Evolutionary conservation across 371 early-diverging fungal species (phyloP), one percentile per base, ranked within the genome.

Genomic region (Mucor plumbeus): DNA sequence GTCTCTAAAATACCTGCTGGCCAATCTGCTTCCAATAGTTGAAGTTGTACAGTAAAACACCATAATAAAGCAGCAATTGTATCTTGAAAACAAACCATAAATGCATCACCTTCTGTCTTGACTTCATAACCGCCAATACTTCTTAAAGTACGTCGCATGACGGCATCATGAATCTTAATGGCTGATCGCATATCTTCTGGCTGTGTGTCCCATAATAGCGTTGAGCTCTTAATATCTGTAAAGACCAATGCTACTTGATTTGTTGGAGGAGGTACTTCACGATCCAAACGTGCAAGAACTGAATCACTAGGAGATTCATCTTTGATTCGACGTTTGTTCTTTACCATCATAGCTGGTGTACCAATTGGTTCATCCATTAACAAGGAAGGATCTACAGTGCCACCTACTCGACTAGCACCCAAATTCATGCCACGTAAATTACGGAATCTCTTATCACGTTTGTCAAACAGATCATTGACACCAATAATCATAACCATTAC

Each of bases 51-150:
- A 5, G 91, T 90, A 67, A 97, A 80, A 71, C 96, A 95, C 94
- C 95, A 98, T 14, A 94, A 78, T 64, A 96, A 78, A 1, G 98
- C 98, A 19, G 91, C 86, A 5, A 92, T 84, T 4, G 93, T 90
- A 55, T 93, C 91, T 38, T 93, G 91, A 80, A 98, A 98, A 63
- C 92, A 91, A 31, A 96, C 95, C 94, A 97, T 96, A 72, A 97
- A 94, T 1, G 96, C 96, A 74, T 98, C 98, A 41, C 98, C 98
- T 85, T 98, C 98, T 4, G 96, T 97, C 75, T 97, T 97, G 57
- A 98, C 98, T 75, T 98, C 98, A 71, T 97, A 98, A 17, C 98
- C 98, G 39, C 95, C 95, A 41, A 91, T 88, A 43, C 86, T 87
- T 50, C 93, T 85, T 47, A 98, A 80, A 36, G 91, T 87, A 53